Evolutionary conservation across 2,329 filamentous ascomycete species (phyloP).

Genomic region (Rhynchosporium agropyri): DNA sequence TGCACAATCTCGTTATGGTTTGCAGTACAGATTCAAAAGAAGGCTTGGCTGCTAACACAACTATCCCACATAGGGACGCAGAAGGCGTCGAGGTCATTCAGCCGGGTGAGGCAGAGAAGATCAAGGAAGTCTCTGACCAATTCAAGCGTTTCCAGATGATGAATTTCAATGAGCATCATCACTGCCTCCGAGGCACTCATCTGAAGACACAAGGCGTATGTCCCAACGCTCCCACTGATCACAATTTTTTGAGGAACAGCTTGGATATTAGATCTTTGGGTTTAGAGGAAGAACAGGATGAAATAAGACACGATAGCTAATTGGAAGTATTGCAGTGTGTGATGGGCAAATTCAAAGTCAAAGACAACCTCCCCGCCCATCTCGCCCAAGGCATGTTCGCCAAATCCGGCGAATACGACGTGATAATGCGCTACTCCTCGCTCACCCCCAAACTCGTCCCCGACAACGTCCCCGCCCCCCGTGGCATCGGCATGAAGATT

Average conservation of each 20-base stretch:
- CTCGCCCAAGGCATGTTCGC: constrained; percentile 32
- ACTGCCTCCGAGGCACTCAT: constrained; percentile 28
- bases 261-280: background rate
- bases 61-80: constrained; percentile 19
- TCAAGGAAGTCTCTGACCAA: constrained; percentile 26
- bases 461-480: constrained; percentile 28
- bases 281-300: too few relatives aligned
- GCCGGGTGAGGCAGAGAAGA: constrained; percentile 28
- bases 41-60: background rate
- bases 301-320: background rate
- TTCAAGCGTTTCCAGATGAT: constrained; percentile 32
- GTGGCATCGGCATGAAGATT: constrained; percentile 30
- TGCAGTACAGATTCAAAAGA: background rate
- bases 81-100: constrained; percentile 28
- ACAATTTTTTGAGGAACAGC: background rate
- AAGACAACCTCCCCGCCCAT: constrained; percentile 26
- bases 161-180: constrained; percentile 32
- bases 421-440: constrained; percentile 30
- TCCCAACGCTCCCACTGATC: background rate
- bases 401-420: constrained; percentile 25
- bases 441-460: constrained; percentile 29
- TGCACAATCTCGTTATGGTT: background rate
- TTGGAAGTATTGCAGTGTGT: constrained; percentile 21
- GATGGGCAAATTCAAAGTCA: constrained; percentile 29
- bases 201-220: constrained; percentile 29